Evolutionary conservation across 148 eudicot genomes (phyloP).

Genomic region (Heliamphora exappendiculata): DNA sequence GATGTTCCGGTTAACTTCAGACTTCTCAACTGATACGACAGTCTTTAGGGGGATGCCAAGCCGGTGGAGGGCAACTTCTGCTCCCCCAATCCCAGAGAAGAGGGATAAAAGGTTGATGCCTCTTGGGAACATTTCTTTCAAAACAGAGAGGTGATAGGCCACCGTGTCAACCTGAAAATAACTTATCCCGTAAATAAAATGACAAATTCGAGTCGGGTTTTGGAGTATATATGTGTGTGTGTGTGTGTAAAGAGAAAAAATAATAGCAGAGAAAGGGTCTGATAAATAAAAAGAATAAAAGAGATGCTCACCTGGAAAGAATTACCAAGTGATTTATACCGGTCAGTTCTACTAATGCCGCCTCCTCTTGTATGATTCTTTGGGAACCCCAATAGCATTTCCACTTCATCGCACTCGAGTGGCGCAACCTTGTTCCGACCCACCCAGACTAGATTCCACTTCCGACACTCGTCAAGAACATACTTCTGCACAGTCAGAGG

Average conservation of each 20-base stretch:
- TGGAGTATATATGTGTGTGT: neutral
- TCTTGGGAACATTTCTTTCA: conserved; percentile 54
- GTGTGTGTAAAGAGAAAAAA: neutral
- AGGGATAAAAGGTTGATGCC: conserved; percentile 73
- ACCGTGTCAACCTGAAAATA: conserved; percentile 76
- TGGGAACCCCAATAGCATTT: conserved; percentile 81
- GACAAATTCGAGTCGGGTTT: neutral
- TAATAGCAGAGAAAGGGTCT: neutral
- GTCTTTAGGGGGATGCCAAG: conserved; percentile 61
- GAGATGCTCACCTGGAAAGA: conserved; percentile 67
- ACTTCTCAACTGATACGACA: conserved; percentile 73
- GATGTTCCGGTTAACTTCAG: conserved; percentile 66
- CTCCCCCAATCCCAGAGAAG: conserved; percentile 93
- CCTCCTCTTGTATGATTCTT: conserved; percentile 89
- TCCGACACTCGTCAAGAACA: conserved; percentile 56
- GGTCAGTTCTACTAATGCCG: conserved; percentile 80
- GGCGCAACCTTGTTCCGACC: conserved; percentile 86
- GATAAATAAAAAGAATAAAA: neutral
- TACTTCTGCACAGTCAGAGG: conserved; percentile 50
- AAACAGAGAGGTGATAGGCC: conserved; percentile 79
- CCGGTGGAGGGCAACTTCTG: conserved; percentile 80
- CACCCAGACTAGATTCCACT: conserved; percentile 93
- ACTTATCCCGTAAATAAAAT: neutral
- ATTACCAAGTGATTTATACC: conserved; percentile 86
- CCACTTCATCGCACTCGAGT: conserved; percentile 84